phyloP scores from a whole-genome alignment of 371 early-diverging fungal species.

The Syncephalastrum racemosum region DNA sequence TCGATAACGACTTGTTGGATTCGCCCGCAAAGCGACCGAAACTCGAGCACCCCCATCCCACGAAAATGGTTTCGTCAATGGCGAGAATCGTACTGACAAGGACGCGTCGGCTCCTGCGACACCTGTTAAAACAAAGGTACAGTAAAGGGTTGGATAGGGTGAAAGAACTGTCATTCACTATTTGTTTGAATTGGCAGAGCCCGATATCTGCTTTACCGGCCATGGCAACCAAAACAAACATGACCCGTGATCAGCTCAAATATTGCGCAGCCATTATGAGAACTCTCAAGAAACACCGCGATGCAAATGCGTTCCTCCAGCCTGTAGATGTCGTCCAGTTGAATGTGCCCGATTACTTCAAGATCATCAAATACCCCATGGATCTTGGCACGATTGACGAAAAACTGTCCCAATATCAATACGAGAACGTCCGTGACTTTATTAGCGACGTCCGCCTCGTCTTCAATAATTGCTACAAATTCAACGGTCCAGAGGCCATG shows the following conservation, averaged over 20 bases:
- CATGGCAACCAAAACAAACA: constrained; percentile 30
- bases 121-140: constrained; percentile 2
- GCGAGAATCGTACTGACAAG: too few species aligned
- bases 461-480: constrained; percentile 84
- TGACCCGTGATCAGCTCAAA: constrained; percentile 77
- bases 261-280: constrained; percentile 71
- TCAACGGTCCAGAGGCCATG: constrained; percentile 79
- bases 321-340: constrained; percentile 93
- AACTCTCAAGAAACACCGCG: constrained; percentile 69
- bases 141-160: neutral
- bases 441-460: constrained; percentile 73
- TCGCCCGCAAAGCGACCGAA: too few species aligned
- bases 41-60: too few species aligned
- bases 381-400: constrained; percentile 91
- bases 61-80: too few species aligned
- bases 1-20: too few species aligned
- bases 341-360: constrained; percentile 91
- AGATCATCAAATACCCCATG: constrained; percentile 94
- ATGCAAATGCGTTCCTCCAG: constrained; percentile 76
- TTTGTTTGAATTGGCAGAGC: constrained; percentile 1
- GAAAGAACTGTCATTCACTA: too few species aligned
- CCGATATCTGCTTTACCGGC: constrained; percentile 20
- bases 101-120: too few species aligned
- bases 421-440: constrained; percentile 64
- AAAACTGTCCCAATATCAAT: constrained; percentile 76